Evolutionary conservation across 2,329 filamentous ascomycete genomes (phyloP), one percentile per base, ranked within the genome.

Genomic region (Epicoccum sorghinum): DNA sequence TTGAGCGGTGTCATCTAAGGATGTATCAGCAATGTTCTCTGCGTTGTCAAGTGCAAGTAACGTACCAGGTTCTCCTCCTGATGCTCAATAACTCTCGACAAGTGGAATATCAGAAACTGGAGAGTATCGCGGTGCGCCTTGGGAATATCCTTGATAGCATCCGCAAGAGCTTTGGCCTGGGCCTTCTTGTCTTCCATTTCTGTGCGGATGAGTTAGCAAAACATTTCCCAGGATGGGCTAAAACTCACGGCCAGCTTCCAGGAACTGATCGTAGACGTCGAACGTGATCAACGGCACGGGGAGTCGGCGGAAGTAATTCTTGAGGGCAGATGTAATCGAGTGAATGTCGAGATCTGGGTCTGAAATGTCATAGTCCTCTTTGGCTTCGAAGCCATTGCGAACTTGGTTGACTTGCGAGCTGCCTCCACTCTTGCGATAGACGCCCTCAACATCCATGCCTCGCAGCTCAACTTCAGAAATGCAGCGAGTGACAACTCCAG

Each of bases 351-450:
- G 83, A 62, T 91, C 89, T 0, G 91, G 90, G 67, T 98, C 95
- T 3, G 92, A 96, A 53, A 99, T 96, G 71, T 98, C 93, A 71
- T 87, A 95, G 69, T 93, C 90, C 60, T 89, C 85, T 55, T 85
- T 88, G 73, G 87, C 89, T 74, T 97, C 93, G 72, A 99, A 98
- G 10, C 93, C 92, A 62, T 93, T 90, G 69, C 93, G 91, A 65
- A 99, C 90, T 68, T 85, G 82, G 74, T 96, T 96, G 71, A 96
- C 89, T 73, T 96, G 91, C 7, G 90, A 91, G 67, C 89, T 92
- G 62, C 93, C 95, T 52, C 95, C 95, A 45, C 93, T 96, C 82
- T 99, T 99, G 69, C 95, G 88, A 78, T 99, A 99, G 66, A 99
- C 96, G 59, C 95, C 95, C 78, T 98, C 95, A 64, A 96, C 86